Percentiles rank a stretch among this genome's conserved stretches.
phyloP scores from a whole-genome alignment of 179 eudicot species.

The Beta corolliflora region DNA sequence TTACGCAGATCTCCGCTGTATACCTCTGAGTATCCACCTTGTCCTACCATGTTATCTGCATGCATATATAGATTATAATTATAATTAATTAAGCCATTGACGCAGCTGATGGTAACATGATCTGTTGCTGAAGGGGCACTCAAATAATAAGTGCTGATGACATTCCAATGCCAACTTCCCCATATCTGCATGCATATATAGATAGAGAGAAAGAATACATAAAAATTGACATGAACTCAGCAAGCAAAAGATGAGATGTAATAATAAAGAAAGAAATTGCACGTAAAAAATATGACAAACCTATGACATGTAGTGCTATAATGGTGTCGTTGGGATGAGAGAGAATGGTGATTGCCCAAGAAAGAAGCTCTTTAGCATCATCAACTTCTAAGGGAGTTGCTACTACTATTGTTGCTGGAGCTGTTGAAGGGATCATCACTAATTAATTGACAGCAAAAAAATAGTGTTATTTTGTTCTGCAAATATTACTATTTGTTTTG shows the following conservation, averaged over 20 bases:
- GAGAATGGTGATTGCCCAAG: conserved; percentile 60
- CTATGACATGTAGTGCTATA: conserved; percentile 67
- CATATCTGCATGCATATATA: too few relatives aligned
- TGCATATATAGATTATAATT: too few relatives aligned
- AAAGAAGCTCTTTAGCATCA: conserved; percentile 55
- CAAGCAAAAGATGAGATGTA: neutral
- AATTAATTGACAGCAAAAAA: neutral
- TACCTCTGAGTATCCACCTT: conserved; percentile 93
- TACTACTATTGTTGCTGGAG: conserved; percentile 64
- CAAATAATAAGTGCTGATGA: too few relatives aligned
- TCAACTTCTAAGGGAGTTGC: conserved; percentile 57
- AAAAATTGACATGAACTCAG: conserved; percentile 11
- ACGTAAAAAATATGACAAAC: conserved; percentile 35
- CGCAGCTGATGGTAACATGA: too few relatives aligned
- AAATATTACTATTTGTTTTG: neutral
- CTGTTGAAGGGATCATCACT: conserved; percentile 37
- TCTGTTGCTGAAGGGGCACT: too few relatives aligned
- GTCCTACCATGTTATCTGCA: conserved; percentile 78
- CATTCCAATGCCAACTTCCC: too few relatives aligned
- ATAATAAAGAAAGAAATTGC: neutral
- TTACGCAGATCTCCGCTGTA: conserved; percentile 64
- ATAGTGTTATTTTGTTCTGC: too few relatives aligned
- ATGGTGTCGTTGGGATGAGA: conserved; percentile 74
- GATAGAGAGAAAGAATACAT: too few relatives aligned
- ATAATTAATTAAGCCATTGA: too few relatives aligned